A percentile compares a stretch with the other conserved stretches of the same genome.
These are phyloP conservation scores for Curvularia verruculosa DNA, from an alignment of 2,329 filamentous ascomycete genomes.

Conservation along the genomic window DNA sequence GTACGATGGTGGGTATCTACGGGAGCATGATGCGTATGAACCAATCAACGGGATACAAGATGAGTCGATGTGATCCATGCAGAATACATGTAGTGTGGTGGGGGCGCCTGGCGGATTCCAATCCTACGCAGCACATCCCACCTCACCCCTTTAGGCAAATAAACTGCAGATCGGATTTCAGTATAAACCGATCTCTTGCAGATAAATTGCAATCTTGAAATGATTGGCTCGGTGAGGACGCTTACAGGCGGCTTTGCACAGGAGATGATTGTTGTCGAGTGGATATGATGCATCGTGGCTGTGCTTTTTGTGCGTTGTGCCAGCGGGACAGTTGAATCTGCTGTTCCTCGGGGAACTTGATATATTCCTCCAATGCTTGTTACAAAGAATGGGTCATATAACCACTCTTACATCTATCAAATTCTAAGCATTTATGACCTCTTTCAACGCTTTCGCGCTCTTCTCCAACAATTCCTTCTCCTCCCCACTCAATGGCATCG, in stretches of 20 bases:
- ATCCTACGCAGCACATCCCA: background rate
- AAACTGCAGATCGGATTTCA: background rate
- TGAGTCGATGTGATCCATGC: conserved; percentile 3
- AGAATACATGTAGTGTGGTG: background rate
- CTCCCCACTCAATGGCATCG: conserved; percentile 10
- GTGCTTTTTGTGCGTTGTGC: background rate
- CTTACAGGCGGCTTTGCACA: background rate
- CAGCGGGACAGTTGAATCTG: background rate
- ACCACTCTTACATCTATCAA: background rate
- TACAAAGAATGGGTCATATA: background rate
- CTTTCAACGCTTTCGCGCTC: conserved; percentile 23
- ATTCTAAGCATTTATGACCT: conserved; percentile 13
- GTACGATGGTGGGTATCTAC: too few species aligned
- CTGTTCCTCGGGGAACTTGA: background rate
- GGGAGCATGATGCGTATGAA: background rate
- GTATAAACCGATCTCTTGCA: background rate
- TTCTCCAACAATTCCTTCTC: conserved; percentile 18
- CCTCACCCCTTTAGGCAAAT: background rate
- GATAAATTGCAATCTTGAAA: background rate
- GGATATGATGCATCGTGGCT: background rate
- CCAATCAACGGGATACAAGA: background rate
- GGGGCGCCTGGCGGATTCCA: background rate
- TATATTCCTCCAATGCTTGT: background rate
- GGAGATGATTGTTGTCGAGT: background rate
- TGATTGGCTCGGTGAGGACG: background rate